Evolutionary conservation across 768 basidiomycete species (phyloP), one percentile per base, ranked within the genome.

Genomic region (Leccinellum albellum): DNA sequence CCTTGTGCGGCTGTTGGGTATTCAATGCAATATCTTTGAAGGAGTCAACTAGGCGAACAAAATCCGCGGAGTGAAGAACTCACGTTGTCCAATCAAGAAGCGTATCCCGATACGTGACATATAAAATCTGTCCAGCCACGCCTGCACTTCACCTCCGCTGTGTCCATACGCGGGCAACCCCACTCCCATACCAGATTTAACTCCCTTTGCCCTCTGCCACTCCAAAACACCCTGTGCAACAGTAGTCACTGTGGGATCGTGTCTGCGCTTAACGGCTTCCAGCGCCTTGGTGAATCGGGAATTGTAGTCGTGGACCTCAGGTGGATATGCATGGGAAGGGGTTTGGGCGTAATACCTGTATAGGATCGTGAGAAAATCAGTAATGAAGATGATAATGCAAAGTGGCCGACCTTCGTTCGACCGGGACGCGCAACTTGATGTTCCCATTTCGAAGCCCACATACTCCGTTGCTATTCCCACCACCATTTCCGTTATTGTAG

Each of bases 81-180:
- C 58, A 94, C 94, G 94, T 73, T 97, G 94, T 23, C 94, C 96
- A 53, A 98, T 97, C 58, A 99, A 74, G 66, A 98, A 98, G 1
- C 96, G 89, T 60, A 99, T 97, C 2, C 92, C 92, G 50, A 94
- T 95, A 24, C 97, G 86, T 26, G 85, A 88, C 84, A 99, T 86
- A 72, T 99, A 98, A 74, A 98, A 99, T 32, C 97, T 81, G 72
- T 98, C 96, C 59, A 99, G 75, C 91, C 94, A 98, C n/a, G 87
- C 85, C 70, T 98, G 95, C 51, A 99, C 89, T 65, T 94, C 91
- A 33, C 88, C 77, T 8, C 89, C 89, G 51, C 93, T 89, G 51
- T 85, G 79, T 33, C 78, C 81, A n/a, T 87, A 61, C 5, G 54
- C 59, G 24, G 58, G 46, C 37, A 65, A 21, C 0, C 66, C 67